A percentile compares a stretch with the other conserved stretches of the same genome.
Evolutionary conservation across 306 rosid species (phyloP).

Genomic region (Sechiopsis laciniata): DNA sequence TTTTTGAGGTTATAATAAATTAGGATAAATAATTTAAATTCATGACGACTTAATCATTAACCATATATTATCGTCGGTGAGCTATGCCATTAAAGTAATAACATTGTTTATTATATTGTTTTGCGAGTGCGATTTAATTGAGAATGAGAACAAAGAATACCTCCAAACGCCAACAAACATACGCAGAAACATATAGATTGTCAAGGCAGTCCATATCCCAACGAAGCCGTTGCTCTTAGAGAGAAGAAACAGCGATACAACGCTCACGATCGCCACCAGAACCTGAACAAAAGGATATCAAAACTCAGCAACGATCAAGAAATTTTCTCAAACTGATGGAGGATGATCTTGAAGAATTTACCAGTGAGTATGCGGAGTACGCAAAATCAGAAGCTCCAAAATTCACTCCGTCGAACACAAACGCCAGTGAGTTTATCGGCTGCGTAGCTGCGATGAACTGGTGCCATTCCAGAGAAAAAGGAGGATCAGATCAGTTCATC

Average conservation of each 20-base stretch:
- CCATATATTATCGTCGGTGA: too few species aligned
- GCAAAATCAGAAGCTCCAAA: constrained; percentile 96
- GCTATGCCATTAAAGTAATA: too few species aligned
- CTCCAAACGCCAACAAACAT: constrained; percentile 84
- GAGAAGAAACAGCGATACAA: constrained; percentile 53
- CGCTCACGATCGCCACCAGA: constrained; percentile 61
- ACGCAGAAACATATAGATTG: constrained; percentile 86
- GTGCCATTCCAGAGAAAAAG: background rate
- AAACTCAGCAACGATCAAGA: background rate
- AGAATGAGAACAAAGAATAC: constrained; percentile 27
- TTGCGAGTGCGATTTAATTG: too few species aligned
- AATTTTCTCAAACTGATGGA: background rate
- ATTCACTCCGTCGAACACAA: constrained; percentile 90
- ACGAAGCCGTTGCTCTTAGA: constrained; percentile 58
- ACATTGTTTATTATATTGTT: too few species aligned
- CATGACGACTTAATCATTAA: too few species aligned
- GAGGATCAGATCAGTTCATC: constrained; percentile 1
- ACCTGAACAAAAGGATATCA: constrained; percentile 35
- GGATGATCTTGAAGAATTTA: constrained; percentile 25
- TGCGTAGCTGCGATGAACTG: constrained; percentile 98
- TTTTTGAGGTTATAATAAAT: too few species aligned
- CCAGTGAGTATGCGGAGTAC: constrained; percentile 84
- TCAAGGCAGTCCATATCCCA: constrained; percentile 86
- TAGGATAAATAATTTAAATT: too few species aligned
- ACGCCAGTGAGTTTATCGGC: constrained; percentile 81